Evolutionary conservation across 2,329 filamentous ascomycete genomes (phyloP).

Genomic region (Chaetoscypha palmicola): DNA sequence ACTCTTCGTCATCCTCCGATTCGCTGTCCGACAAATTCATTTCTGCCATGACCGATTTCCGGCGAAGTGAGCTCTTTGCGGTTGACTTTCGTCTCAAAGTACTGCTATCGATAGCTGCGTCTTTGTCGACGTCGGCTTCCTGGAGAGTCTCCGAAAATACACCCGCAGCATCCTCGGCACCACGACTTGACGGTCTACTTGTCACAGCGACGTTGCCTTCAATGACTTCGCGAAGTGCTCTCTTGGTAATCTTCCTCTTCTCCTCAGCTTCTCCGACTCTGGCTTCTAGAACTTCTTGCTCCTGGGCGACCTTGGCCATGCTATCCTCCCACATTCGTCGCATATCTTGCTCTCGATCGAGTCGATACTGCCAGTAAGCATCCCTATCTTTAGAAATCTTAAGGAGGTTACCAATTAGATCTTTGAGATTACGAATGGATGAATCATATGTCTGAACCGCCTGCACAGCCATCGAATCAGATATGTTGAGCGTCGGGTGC

Average conservation of each 20-base stretch:
- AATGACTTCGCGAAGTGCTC: slow-evolving; percentile 78
- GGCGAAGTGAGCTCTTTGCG: slow-evolving; percentile 40
- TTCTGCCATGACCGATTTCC: slow-evolving; percentile 61
- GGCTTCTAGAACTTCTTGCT: slow-evolving; percentile 86
- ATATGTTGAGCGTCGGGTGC: slow-evolving; percentile 65
- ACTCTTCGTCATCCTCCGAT: slow-evolving; percentile 81
- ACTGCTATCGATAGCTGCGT: slow-evolving; percentile 23
- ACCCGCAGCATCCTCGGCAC: slow-evolving; percentile 11
- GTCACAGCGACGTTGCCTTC: slow-evolving; percentile 51
- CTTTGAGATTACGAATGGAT: slow-evolving; percentile 80
- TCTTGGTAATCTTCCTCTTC: slow-evolving; percentile 84
- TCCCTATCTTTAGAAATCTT: slow-evolving; percentile 93
- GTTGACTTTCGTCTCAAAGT: slow-evolving; percentile 36
- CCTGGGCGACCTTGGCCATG: slow-evolving; percentile 92
- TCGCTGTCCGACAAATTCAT: slow-evolving; percentile 69
- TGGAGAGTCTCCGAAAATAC: slow-evolving; percentile 33
- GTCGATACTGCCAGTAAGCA: slow-evolving; percentile 90
- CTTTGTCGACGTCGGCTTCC: slow-evolving; percentile 33
- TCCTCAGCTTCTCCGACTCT: slow-evolving; percentile 83
- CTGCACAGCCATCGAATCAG: slow-evolving; percentile 67
- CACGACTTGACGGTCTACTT: slow-evolving; percentile 25
- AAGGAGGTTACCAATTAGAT: slow-evolving; percentile 75
- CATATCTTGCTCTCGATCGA: slow-evolving; percentile 87
- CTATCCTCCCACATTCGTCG: slow-evolving; percentile 98
- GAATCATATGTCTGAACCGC: slow-evolving; percentile 82